A percentile compares a stretch with the other conserved stretches of the same genome.
Evolutionary conservation across 192 early-diverging fungal genomes (phyloP).

Genomic region (Coemansia sp.): DNA sequence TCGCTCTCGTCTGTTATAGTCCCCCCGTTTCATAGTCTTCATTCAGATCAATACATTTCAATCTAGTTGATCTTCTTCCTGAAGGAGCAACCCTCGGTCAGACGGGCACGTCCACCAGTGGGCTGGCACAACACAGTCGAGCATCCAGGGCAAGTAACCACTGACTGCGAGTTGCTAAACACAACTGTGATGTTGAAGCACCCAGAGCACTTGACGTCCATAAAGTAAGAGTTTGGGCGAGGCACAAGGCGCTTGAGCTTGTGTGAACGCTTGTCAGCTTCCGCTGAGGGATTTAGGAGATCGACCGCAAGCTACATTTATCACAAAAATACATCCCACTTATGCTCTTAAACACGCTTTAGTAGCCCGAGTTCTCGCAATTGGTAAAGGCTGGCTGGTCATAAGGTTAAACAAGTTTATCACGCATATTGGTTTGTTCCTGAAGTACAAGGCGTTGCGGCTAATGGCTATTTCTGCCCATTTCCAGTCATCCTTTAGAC

Average conservation of each 20-base stretch:
- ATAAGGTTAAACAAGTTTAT: too few species aligned
- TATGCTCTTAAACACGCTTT: too few species aligned
- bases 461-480: too few species aligned
- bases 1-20: too few species aligned
- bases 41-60: slow-evolving; percentile 4
- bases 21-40: background rate
- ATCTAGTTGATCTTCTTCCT: slow-evolving; percentile 74
- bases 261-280: slow-evolving; percentile 77
- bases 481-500: too few species aligned
- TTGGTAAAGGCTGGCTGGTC: too few species aligned
- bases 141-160: slow-evolving; percentile 94
- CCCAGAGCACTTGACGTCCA: slow-evolving; percentile 97
- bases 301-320: slow-evolving; percentile 80
- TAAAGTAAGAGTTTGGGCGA: slow-evolving; percentile 97
- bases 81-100: slow-evolving; percentile 92
- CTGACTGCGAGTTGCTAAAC: slow-evolving; percentile 99
- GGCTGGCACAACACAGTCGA: slow-evolving; percentile 98
- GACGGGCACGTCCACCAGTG: slow-evolving; percentile 96
- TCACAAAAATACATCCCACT: background rate
- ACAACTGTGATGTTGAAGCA: slow-evolving; percentile 98
- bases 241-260: slow-evolving; percentile 97
- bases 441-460: too few species aligned
- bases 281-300: slow-evolving; percentile 86
- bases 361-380: too few species aligned
- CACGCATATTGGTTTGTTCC: too few species aligned